phyloP scores from a whole-genome alignment of 768 basidiomycete genomes.

The Leccinum rimulosum region DNA sequence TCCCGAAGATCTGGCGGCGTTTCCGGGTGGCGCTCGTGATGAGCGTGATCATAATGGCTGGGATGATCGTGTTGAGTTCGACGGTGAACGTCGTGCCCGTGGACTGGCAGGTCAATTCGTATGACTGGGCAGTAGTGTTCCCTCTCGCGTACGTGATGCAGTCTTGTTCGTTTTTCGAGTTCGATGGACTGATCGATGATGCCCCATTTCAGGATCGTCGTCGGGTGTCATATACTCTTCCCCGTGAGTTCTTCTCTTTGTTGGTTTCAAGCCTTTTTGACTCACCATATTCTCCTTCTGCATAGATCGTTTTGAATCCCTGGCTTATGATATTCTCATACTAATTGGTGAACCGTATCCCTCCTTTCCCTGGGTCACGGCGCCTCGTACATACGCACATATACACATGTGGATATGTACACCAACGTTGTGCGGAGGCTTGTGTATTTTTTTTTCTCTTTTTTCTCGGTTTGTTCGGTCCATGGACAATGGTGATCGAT shows the following conservation, averaged over 20 bases:
- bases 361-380: not conserved
- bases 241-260: conserved; percentile 48
- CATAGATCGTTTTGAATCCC: conserved; percentile 77
- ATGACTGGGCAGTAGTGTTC: conserved; percentile 69
- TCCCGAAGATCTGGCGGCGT: conserved; percentile 77
- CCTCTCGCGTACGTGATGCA: conserved; percentile 54
- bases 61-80: conserved; percentile 56
- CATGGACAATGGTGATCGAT: not conserved
- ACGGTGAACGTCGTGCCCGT: conserved; percentile 45
- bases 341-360: conserved; percentile 5
- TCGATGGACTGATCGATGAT: not conserved
- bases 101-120: conserved; percentile 62
- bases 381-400: too few species aligned
- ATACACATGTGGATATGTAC: not conserved
- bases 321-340: conserved; percentile 86
- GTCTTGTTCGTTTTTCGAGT: not conserved
- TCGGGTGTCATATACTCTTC: conserved; percentile 68
- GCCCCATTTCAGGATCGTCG: conserved; percentile 39
- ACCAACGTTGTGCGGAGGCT: not conserved
- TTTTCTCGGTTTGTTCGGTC: not conserved
- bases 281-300: conserved; percentile 22
- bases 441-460: not conserved
- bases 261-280: conserved; percentile 7
- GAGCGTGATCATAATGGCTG: conserved; percentile 45
- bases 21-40: conserved; percentile 66